A percentile compares a stretch with the other conserved stretches of the same genome.
Evolutionary conservation across 176 grass and related monocot species (phyloP).

Genomic region (Alopecurus myosuroides): DNA sequence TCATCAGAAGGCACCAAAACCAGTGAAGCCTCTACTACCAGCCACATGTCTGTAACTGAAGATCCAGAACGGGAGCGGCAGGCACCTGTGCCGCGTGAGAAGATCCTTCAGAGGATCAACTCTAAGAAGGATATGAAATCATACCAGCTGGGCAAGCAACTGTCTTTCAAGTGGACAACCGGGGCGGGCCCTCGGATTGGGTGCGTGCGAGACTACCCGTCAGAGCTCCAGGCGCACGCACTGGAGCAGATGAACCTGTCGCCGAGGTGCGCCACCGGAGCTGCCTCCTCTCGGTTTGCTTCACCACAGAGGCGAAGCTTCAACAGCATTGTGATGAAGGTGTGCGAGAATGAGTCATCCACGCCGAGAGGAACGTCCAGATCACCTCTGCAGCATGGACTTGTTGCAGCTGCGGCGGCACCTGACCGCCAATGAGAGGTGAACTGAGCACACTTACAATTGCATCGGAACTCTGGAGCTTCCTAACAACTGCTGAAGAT

Average conservation of each 20-base stretch:
- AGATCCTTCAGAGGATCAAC: constrained; percentile 77
- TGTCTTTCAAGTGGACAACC: constrained; percentile 70
- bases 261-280: constrained; percentile 24
- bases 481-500: neutral
- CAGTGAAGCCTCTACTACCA: neutral
- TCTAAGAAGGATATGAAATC: constrained; percentile 79
- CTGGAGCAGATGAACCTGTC: constrained; percentile 81
- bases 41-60: constrained; percentile 28
- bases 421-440: neutral
- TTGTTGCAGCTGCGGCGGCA: neutral
- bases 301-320: constrained; percentile 33
- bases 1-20: neutral
- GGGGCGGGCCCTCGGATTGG: constrained; percentile 78
- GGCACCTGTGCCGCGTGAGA: constrained; percentile 39
- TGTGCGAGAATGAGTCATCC: neutral
- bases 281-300: constrained; percentile 28
- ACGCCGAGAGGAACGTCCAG: constrained; percentile 30
- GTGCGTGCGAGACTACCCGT: constrained; percentile 82
- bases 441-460: neutral
- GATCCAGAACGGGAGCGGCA: constrained; percentile 26
- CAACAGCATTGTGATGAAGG: neutral
- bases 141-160: constrained; percentile 76
- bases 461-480: neutral
- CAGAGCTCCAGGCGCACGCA: constrained; percentile 69
- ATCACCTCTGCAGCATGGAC: constrained; percentile 33